Evolutionary conservation across 2,329 filamentous ascomycete genomes (phyloP).

Genomic region (Cryphonectria radicalis): DNA sequence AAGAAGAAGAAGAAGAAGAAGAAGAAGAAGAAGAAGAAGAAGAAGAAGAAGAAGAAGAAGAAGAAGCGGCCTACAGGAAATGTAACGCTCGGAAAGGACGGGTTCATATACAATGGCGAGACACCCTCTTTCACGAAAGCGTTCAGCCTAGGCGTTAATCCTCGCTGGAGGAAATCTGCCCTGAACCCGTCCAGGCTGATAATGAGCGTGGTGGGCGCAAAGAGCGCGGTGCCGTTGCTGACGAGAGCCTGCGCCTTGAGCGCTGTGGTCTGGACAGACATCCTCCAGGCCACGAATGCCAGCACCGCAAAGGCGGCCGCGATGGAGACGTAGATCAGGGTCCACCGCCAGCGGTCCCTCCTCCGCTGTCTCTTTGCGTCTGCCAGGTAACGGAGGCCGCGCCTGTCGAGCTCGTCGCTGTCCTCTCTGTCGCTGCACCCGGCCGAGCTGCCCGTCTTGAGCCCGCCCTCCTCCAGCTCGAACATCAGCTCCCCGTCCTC

Average conservation of each 20-base stretch:
- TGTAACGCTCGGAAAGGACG: constrained; percentile 93
- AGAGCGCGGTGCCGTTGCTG: constrained; percentile 86
- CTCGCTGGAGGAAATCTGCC: constrained; percentile 86
- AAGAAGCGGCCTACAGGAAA: constrained; percentile 62
- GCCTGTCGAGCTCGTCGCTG: constrained; percentile 62
- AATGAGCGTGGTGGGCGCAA: constrained; percentile 88
- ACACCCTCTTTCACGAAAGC: constrained; percentile 81
- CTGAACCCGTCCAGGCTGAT: constrained; percentile 96
- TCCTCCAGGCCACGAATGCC: constrained; percentile 61
- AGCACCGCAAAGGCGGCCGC: constrained; percentile 60
- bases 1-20: too few species aligned
- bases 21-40: too few species aligned
- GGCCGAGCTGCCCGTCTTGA: constrained; percentile 68
- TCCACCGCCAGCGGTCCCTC: constrained; percentile 58
- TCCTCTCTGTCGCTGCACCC: constrained; percentile 66
- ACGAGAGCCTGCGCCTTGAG: constrained; percentile 43
- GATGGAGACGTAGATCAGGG: constrained; percentile 57
- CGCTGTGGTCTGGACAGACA: constrained; percentile 51
- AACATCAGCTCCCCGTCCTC: constrained; percentile 82
- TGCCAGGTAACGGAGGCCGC: constrained; percentile 52
- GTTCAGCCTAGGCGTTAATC: constrained; percentile 80
- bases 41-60: too few species aligned
- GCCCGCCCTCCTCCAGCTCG: constrained; percentile 83
- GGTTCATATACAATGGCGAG: constrained; percentile 89
- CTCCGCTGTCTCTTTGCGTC: constrained; percentile 53